Evolutionary conservation across 2,329 filamentous ascomycete genomes (phyloP).

Genomic region (Verticillium nubilum): DNA sequence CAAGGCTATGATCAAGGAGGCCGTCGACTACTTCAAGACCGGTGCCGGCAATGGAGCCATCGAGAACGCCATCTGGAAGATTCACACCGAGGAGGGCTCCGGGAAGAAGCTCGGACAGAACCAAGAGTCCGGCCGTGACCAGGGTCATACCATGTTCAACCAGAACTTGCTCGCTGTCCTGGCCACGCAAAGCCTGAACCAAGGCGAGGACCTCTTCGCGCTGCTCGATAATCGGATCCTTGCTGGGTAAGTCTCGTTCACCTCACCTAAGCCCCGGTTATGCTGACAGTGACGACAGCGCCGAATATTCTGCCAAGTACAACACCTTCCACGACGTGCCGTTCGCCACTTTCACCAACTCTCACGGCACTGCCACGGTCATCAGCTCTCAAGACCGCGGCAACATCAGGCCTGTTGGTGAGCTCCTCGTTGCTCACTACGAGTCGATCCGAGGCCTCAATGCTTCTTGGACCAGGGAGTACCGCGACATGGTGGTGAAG

Average conservation of each 20-base stretch:
- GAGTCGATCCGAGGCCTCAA: constrained; percentile 27
- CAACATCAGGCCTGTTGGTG: constrained; percentile 28
- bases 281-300: constrained; percentile 12
- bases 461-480: constrained; percentile 28
- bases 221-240: constrained; percentile 27
- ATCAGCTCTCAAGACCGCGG: constrained; percentile 25
- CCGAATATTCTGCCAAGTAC: constrained; percentile 33
- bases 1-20: constrained; percentile 30
- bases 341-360: constrained; percentile 31
- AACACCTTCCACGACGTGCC: constrained; percentile 36
- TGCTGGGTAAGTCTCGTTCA: constrained; percentile 20
- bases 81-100: constrained; percentile 20
- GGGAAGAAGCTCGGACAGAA: constrained; percentile 27
- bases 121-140: constrained; percentile 37
- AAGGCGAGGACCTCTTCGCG: constrained; percentile 33
- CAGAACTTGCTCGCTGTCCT: constrained; percentile 31
- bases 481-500: constrained; percentile 29
- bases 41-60: constrained; percentile 31
- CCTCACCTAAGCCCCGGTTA: neutral
- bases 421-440: constrained; percentile 35
- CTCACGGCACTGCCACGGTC: constrained; percentile 26
- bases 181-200: constrained; percentile 35
- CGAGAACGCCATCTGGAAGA: constrained; percentile 23
- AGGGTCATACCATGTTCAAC: constrained; percentile 36
- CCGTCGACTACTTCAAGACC: constrained; percentile 31